These are phyloP conservation scores for Pichia terricola DNA, from an alignment of 1,139 yeast species.

Conservation along the genomic window DNA sequence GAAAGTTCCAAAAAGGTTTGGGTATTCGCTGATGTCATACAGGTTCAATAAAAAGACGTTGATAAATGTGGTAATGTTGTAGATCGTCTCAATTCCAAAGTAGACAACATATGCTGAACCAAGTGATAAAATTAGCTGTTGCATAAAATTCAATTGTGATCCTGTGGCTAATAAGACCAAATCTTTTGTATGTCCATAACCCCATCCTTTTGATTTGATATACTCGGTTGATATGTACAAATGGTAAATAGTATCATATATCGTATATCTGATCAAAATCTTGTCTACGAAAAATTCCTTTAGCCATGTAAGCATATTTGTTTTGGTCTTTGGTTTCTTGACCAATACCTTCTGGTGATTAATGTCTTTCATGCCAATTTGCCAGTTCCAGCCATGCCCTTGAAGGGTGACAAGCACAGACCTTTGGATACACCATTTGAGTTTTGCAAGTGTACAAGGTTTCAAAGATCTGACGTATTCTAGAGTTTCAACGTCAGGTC, in stretches of 20 bases:
- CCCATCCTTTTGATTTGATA: constrained; percentile 12
- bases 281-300: constrained; percentile 1
- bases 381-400: constrained; percentile 17
- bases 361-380: background rate
- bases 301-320: constrained; percentile 1
- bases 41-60: constrained; percentile 1
- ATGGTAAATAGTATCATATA: constrained; percentile 9
- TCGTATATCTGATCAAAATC: constrained; percentile 2
- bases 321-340: background rate
- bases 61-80: constrained; percentile 3
- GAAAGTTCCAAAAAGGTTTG: constrained; percentile 11
- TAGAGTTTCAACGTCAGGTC: constrained; percentile 7
- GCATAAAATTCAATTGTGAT: constrained; percentile 6
- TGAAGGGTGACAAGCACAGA: constrained; percentile 6
- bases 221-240: constrained; percentile 9
- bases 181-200: constrained; percentile 2
- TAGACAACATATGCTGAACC: constrained; percentile 9
- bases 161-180: constrained; percentile 4
- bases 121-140: constrained; percentile 6
- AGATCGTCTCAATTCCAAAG: constrained; percentile 9
- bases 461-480: constrained; percentile 8
- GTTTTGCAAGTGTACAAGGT: constrained; percentile 5
- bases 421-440: constrained; percentile 12
- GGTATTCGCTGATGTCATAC: constrained; percentile 5
- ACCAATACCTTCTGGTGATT: too few species aligned